These are phyloP conservation scores for Kwoniella pini DNA, from an alignment of 768 basidiomycete species.

Conservation along the genomic window DNA sequence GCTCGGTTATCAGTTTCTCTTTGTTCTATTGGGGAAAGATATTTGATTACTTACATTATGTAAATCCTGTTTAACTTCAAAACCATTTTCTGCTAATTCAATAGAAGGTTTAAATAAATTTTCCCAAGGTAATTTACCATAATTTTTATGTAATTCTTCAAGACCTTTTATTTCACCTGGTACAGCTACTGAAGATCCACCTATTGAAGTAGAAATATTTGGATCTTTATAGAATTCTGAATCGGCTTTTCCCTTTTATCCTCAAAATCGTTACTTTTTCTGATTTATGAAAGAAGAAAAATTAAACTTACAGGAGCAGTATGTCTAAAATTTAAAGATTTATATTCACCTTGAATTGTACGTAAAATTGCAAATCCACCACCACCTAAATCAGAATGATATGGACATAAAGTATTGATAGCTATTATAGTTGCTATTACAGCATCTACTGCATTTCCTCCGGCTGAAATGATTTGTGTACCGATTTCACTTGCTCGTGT, in stretches of 20 bases:
- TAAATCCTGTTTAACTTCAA: slow-evolving; percentile 56
- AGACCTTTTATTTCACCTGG: slow-evolving; percentile 88
- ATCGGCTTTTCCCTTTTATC: slow-evolving; percentile 33
- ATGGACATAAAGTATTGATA: slow-evolving; percentile 37
- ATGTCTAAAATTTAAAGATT: slow-evolving; percentile 42
- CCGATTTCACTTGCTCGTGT: slow-evolving; percentile 35
- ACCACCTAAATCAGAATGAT: slow-evolving; percentile 45
- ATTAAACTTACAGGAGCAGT: slow-evolving; percentile 41
- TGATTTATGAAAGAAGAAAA: neutral
- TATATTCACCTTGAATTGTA: slow-evolving; percentile 22
- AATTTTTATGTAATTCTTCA: slow-evolving; percentile 73
- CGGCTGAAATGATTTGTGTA: slow-evolving; percentile 27
- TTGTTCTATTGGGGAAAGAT: neutral
- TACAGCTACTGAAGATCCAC: slow-evolving; percentile 80
- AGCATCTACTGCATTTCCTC: slow-evolving; percentile 48
- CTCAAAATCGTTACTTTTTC: no score
- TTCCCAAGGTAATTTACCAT: slow-evolving; percentile 75
- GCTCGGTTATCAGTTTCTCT: neutral
- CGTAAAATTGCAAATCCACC: slow-evolving; percentile 49
- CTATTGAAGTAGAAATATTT: slow-evolving; percentile 55
- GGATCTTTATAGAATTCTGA: slow-evolving; percentile 35
- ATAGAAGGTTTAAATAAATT: slow-evolving; percentile 71
- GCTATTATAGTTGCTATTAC: slow-evolving; percentile 42
- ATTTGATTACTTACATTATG: slow-evolving; percentile 22
- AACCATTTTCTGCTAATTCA: slow-evolving; percentile 67